Evolutionary conservation across 208 protist species (phyloP).

Genomic region (Leishmania amazonensis): DNA sequence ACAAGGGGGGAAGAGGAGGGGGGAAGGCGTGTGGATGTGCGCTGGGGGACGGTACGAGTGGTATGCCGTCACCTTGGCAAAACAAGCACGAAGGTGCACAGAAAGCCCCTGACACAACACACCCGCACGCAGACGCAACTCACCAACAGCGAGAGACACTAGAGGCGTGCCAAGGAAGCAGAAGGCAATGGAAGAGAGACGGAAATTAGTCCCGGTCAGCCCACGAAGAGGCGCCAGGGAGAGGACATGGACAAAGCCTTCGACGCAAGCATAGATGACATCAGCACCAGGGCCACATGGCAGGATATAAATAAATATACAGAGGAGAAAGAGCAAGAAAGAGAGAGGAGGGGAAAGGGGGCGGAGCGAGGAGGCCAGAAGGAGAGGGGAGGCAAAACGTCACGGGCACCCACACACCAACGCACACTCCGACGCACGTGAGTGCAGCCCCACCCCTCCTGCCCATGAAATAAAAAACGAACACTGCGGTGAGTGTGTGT

Average conservation of each 20-base stretch:
- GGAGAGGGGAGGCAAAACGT: background rate
- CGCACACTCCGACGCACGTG: too few relatives aligned
- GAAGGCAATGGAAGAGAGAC: too few relatives aligned
- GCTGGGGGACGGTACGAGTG: background rate
- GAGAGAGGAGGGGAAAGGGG: background rate
- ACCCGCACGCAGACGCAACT: background rate
- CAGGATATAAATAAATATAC: background rate
- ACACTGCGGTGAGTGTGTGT: background rate
- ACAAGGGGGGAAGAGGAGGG: background rate
- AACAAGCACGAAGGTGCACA: background rate
- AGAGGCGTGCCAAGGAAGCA: background rate
- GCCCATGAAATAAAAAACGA: background rate
- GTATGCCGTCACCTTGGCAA: background rate
- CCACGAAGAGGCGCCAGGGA: background rate
- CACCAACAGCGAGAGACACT: background rate
- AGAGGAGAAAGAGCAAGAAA: background rate
- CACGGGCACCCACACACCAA: background rate
- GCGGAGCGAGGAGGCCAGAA: background rate
- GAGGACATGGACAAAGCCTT: slow-evolving; percentile 3
- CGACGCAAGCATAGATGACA: background rate
- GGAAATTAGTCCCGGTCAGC: too few relatives aligned
- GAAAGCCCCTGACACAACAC: background rate
- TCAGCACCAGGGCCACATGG: background rate
- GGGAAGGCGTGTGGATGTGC: background rate
- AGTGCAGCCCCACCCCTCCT: background rate